Conservation (phyloP, 2,329 filamentous ascomycete species). For the Colletotrichum trifolii region DNA sequence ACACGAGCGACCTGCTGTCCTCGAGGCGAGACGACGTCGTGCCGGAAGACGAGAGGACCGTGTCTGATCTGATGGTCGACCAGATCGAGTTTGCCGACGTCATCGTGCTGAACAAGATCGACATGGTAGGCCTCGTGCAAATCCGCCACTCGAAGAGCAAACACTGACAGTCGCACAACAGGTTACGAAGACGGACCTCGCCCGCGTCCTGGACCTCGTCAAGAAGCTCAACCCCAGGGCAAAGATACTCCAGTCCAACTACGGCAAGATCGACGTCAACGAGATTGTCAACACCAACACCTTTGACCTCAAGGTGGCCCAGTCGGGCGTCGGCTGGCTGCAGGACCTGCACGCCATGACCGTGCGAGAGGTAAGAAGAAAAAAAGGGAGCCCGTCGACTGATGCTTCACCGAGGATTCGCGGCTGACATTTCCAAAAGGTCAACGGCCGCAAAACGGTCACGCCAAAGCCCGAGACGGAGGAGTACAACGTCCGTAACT, state of each 20-base stretch:
- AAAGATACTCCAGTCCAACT: slow-evolving; percentile 70
- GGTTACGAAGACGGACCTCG: slow-evolving; percentile 53
- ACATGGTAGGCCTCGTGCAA: slow-evolving; percentile 59
- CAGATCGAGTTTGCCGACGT: slow-evolving; percentile 84
- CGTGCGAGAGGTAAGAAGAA: slow-evolving; percentile 63
- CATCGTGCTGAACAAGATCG: slow-evolving; percentile 76
- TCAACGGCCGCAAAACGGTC: slow-evolving; percentile 61
- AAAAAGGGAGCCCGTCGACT: background rate
- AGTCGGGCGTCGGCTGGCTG: slow-evolving; percentile 76
- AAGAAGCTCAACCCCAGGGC: slow-evolving; percentile 74
- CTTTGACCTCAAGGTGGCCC: slow-evolving; percentile 73
- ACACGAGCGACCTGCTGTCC: slow-evolving; percentile 75
- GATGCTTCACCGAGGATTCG: background rate
- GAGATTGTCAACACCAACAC: slow-evolving; percentile 73
- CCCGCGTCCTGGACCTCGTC: slow-evolving; percentile 63
- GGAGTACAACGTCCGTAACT: slow-evolving; percentile 78
- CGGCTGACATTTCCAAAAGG: slow-evolving; percentile 39
- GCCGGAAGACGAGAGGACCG: slow-evolving; percentile 76
- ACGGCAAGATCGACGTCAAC: slow-evolving; percentile 68
- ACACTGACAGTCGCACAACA: slow-evolving; percentile 24
- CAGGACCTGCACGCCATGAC: slow-evolving; percentile 77
- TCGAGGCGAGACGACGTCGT: slow-evolving; percentile 71
- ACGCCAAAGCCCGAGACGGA: slow-evolving; percentile 78
- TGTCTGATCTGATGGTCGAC: slow-evolving; percentile 80
- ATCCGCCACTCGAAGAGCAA: background rate